These are phyloP conservation scores for Volvox carteri DNA, from an alignment of 163 green algal species.

Conservation along the genomic window DNA sequence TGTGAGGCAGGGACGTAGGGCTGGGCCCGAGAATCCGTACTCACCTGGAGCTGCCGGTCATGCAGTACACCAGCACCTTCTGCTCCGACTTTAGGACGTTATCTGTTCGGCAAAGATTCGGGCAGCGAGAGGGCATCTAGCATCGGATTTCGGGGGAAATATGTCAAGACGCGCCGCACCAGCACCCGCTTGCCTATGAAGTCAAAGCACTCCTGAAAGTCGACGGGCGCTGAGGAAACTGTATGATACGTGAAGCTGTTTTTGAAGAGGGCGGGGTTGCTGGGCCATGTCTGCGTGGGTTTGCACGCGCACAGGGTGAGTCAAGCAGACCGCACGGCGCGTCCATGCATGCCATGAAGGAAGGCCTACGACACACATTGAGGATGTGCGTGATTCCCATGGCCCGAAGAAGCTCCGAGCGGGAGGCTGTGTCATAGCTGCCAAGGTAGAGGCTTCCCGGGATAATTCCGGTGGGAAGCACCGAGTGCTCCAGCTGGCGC, in stretches of 20 bases:
- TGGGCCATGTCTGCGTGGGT: constrained; percentile 85
- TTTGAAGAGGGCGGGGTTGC: constrained; percentile 86
- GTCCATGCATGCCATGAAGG: no score
- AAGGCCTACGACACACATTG: constrained; percentile 76
- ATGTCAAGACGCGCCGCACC: neutral
- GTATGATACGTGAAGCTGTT: constrained; percentile 94
- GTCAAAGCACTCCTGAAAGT: constrained; percentile 83
- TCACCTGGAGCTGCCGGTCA: constrained; percentile 83
- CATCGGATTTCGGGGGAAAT: neutral
- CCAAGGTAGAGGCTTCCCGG: constrained; percentile 91
- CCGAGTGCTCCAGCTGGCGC: constrained; percentile 56
- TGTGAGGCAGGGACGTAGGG: neutral
- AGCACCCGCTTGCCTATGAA: constrained; percentile 78
- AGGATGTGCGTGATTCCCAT: constrained; percentile 90
- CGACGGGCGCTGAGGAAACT: constrained; percentile 69
- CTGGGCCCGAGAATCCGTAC: neutral
- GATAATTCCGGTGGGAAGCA: constrained; percentile 89
- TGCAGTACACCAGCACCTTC: constrained; percentile 89
- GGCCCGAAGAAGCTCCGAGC: constrained; percentile 89
- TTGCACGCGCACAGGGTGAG: neutral
- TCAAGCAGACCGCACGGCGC: no score
- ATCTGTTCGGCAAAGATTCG: neutral
- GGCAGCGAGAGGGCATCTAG: neutral
- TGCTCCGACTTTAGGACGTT: constrained; percentile 57
- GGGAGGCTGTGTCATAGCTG: constrained; percentile 91